Conservation (phyloP, 345 rosid species). For the Jatropha curcas region DNA sequence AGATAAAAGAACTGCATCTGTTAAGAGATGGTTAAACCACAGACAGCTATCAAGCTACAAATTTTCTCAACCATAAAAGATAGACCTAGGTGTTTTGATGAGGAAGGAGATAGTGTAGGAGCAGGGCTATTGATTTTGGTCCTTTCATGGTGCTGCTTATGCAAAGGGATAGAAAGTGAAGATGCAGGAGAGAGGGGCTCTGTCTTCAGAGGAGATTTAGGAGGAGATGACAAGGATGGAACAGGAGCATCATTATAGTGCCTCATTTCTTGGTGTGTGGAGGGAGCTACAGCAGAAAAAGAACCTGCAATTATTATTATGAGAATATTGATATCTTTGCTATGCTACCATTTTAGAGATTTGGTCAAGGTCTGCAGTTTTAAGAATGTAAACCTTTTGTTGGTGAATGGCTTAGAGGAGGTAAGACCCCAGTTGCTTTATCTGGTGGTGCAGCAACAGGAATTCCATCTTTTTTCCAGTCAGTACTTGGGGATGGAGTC, state of each 20-base stretch:
- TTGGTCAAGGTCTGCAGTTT: not conserved
- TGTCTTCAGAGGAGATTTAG: slow-evolving; percentile 26
- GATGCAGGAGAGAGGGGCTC: slow-evolving; percentile 33
- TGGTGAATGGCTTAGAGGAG: slow-evolving; percentile 40
- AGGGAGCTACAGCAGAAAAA: slow-evolving; percentile 43
- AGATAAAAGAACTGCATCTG: no score
- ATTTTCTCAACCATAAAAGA: not conserved
- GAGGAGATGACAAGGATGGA: slow-evolving; percentile 35
- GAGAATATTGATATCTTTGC: not conserved
- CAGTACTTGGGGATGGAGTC: slow-evolving; percentile 41
- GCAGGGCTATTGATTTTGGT: slow-evolving; percentile 38
- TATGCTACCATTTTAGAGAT: not conserved
- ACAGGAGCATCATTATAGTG: slow-evolving; percentile 27
- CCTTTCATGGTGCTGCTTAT: slow-evolving; percentile 41
- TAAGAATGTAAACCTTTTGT: slow-evolving; percentile 40
- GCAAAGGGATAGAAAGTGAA: slow-evolving; percentile 46
- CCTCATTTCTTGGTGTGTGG: slow-evolving; percentile 18
- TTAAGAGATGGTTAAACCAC: not conserved
- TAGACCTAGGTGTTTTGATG: slow-evolving; percentile 47
- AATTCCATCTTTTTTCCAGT: slow-evolving; percentile 36
- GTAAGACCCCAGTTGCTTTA: slow-evolving; percentile 40
- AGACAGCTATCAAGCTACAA: not conserved
- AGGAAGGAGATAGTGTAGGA: slow-evolving; percentile 49
- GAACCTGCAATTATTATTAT: slow-evolving; percentile 24
- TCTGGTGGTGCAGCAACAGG: slow-evolving; percentile 62